phyloP scores from a whole-genome alignment of 768 basidiomycete genomes.

The Leccinum barrowsii region DNA sequence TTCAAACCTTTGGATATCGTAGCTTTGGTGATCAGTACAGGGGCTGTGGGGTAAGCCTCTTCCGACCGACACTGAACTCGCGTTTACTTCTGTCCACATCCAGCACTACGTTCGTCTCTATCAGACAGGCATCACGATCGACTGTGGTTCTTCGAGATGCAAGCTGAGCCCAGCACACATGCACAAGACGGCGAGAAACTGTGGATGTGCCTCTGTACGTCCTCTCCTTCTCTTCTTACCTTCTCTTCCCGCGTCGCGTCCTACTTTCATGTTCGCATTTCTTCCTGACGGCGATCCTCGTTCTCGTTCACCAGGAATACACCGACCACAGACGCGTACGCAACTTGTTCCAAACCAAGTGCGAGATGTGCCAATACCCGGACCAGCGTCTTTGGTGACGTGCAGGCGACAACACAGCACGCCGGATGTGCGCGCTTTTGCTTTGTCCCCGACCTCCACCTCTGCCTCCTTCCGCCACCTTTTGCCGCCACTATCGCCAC shows the following conservation, averaged over 20 bases:
- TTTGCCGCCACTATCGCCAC: neutral
- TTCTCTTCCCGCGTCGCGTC: neutral
- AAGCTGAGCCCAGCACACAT: slow-evolving; percentile 53
- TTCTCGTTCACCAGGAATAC: slow-evolving; percentile 27
- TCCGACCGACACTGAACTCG: neutral
- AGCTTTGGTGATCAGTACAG: too few relatives aligned
- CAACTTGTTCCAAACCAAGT: slow-evolving; percentile 64
- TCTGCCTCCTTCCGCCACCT: slow-evolving; percentile 6
- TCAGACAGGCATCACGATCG: slow-evolving; percentile 55
- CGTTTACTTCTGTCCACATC: slow-evolving; percentile 2
- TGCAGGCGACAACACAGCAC: neutral
- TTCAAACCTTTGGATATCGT: too few relatives aligned
- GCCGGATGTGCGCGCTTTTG: neutral
- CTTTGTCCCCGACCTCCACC: neutral
- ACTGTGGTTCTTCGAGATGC: slow-evolving; percentile 53
- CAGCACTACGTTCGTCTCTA: slow-evolving; percentile 66
- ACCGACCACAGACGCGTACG: slow-evolving; percentile 53
- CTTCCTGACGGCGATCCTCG: neutral
- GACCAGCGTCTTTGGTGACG: slow-evolving; percentile 25
- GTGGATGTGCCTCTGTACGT: slow-evolving; percentile 47
- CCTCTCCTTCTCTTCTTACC: neutral
- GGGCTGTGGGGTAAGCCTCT: slow-evolving; percentile 34
- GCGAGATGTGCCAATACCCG: slow-evolving; percentile 50
- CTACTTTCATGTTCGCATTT: neutral
- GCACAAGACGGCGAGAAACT: slow-evolving; percentile 57